Base-by-base conservation (phyloP, 2,329 filamentous ascomycete species). In the Monilinia vaccinii-corymbosi region DNA sequence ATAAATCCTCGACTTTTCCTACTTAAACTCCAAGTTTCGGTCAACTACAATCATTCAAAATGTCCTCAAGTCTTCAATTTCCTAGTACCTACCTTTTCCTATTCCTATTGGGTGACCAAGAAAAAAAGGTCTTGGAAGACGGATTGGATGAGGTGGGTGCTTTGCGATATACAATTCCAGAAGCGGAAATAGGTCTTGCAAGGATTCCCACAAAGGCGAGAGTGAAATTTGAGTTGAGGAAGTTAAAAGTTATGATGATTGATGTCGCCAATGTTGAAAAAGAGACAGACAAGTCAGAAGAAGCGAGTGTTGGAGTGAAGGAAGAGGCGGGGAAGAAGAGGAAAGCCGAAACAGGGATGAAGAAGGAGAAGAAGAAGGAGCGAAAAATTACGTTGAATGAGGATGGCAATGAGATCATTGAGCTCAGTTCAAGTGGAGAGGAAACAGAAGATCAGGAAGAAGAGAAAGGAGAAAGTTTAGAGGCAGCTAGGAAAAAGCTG, bases 101-200 rank as follows among this genome's bases (percentile, higher is more conserved):
- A 56, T 50, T 44, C 14, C 45, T 62, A 5, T 60, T 68, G 18
- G 49, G 62, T 38, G 60, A 56, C 6, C 34, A 64, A 8, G 81
- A 87, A 63, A 75, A 89, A 11, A 81, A 85, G 53, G 73, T 79
- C 36, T 71, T 90, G 16, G 86, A 91, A 70, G 80, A 84, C 31
- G 79, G 79, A 38, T 38, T 60, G n/a, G 51, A 60, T 38, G 25
- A 81, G 95, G 4, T 75, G 75, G 0, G 71, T 94, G 57, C 92
- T 89, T 0, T 86, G 87, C 61, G 82, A 93, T 71, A 77, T 87
- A 56, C 77, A 78, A 16, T 60, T 9, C 45, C 38, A 49, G 87
- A 93, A 72, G 91, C 91, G 0, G 78, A 81, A 5, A 73, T 97
- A 3, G 78, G 96, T 2, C 71, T 97, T 34, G 91, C 88, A 2